Evolutionary conservation across 129 eudicot species (phyloP).

Genomic region (sunflower (Helianthus annuus)): DNA sequence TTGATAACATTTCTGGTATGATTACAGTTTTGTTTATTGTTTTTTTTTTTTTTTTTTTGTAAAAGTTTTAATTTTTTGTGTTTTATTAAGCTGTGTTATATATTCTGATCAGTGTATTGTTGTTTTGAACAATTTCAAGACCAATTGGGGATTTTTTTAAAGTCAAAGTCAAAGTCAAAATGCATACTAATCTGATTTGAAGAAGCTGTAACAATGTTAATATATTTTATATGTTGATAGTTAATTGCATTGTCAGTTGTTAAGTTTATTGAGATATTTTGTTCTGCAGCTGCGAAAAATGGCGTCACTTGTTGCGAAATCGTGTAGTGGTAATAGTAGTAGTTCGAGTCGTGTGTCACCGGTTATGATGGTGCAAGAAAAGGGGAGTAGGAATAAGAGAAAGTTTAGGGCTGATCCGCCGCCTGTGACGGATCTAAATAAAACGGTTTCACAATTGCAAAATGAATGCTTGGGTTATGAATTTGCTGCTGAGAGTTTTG

Average conservation of each 20-base stretch:
- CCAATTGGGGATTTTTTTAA: background rate
- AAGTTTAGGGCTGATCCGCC: slow-evolving; percentile 86
- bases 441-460: slow-evolving; percentile 41
- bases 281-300: slow-evolving; percentile 54
- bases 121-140: background rate
- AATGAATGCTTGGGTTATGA: slow-evolving; percentile 60
- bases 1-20: slow-evolving; percentile 34
- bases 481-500: slow-evolving; percentile 76
- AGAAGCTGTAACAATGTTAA: background rate
- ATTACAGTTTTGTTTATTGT: slow-evolving; percentile 8
- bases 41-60: too few relatives aligned
- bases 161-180: background rate
- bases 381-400: slow-evolving; percentile 94
- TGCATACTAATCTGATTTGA: slow-evolving; percentile 5
- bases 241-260: background rate
- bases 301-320: slow-evolving; percentile 82
- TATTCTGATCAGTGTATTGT: slow-evolving; percentile 15
- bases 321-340: slow-evolving; percentile 29
- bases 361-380: slow-evolving; percentile 56
- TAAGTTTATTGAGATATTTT: slow-evolving; percentile 9
- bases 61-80: background rate
- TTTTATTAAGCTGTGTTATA: slow-evolving; percentile 8
- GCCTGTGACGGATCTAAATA: slow-evolving; percentile 54
- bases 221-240: background rate
- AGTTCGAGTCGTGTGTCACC: slow-evolving; percentile 54